Conservation (phyloP, 495 filamentous ascomycete species). For the Penicillium samsonianum region DNA sequence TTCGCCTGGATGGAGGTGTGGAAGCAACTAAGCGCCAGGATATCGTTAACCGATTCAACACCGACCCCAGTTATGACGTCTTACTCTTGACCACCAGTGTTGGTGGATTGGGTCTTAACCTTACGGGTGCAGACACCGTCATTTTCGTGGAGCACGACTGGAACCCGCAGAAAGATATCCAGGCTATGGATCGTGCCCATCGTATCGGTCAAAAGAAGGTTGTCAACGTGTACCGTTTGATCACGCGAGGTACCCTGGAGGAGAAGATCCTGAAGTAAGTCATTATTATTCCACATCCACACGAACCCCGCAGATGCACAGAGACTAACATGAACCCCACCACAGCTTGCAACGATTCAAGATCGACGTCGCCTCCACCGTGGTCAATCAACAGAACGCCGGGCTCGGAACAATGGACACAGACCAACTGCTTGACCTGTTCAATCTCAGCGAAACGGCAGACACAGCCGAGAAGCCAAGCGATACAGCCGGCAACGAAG, state of each 20-base stretch:
- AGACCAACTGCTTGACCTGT: constrained; percentile 94
- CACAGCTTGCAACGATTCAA: constrained; percentile 95
- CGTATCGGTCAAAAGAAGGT: constrained; percentile 99
- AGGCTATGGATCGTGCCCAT: constrained; percentile 98
- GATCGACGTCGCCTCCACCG: constrained; percentile 95
- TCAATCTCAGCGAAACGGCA: constrained; percentile 83
- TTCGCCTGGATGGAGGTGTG: constrained; percentile 88
- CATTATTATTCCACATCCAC: not conserved
- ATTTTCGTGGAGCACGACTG: constrained; percentile 99
- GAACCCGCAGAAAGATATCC: constrained; percentile 98
- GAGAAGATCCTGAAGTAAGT: constrained; percentile 94
- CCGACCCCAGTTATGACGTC: constrained; percentile 91
- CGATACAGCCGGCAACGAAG: constrained; percentile 61
- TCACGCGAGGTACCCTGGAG: constrained; percentile 92
- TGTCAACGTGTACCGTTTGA: constrained; percentile 97
- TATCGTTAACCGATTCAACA: constrained; percentile 98
- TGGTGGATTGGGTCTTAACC: constrained; percentile 89
- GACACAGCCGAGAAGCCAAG: constrained; percentile 65
- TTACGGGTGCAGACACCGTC: constrained; percentile 96
- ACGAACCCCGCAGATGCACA: not conserved
- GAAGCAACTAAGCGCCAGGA: constrained; percentile 89
- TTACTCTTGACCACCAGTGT: constrained; percentile 91
- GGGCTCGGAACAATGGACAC: constrained; percentile 96
- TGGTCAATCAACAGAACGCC: constrained; percentile 98
- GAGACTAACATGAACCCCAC: constrained; percentile 24